Conservation (phyloP, 2,329 filamentous ascomycete genomes). For the Thelonectria rubi region DNA sequence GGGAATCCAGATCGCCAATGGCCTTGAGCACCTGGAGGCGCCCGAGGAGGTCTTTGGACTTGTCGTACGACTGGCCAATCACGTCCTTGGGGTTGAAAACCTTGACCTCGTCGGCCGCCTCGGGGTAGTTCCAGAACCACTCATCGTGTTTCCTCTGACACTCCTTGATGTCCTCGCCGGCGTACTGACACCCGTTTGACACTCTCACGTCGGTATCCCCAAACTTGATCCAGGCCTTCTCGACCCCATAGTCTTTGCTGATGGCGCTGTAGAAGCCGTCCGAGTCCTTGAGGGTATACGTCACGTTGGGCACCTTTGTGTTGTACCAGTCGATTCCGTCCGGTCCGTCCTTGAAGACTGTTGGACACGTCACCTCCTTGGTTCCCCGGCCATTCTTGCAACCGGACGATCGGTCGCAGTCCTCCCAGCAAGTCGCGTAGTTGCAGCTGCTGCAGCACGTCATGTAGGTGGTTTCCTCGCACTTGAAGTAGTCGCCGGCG, state of each 20-base stretch:
- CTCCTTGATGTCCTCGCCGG: conserved; percentile 14
- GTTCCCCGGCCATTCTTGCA: conserved; percentile 16
- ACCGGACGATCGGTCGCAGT: conserved; percentile 13
- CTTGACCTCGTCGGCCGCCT: conserved; percentile 21
- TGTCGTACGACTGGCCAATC: conserved; percentile 36
- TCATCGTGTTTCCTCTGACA: conserved; percentile 18
- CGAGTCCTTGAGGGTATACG: conserved; percentile 28
- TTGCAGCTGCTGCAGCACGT: conserved; percentile 22
- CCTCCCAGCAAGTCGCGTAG: conserved; percentile 5
- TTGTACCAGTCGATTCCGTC: conserved; percentile 7
- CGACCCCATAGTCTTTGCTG: conserved; percentile 34
- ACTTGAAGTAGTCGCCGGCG: conserved; percentile 25
- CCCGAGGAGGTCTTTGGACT: conserved; percentile 12
- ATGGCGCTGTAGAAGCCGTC: conserved; percentile 32
- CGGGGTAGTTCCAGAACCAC: conserved; percentile 30
- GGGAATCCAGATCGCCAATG: conserved; percentile 3
- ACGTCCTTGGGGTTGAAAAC: conserved; percentile 37
- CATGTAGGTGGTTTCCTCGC: conserved; percentile 12
- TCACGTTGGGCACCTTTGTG: conserved; percentile 23
- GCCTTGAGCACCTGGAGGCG: conserved; percentile 12
- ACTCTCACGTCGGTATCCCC: conserved; percentile 11
- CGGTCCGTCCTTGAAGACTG: conserved; percentile 22
- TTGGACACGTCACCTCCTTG: conserved; percentile 17
- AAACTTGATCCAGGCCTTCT: conserved; percentile 30
- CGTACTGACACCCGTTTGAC: conserved; percentile 26